Percentiles rank a stretch among this genome's conserved stretches.
Conservation (phyloP, 1,139 yeast species). For the Pichia kudriavzevii region DNA sequence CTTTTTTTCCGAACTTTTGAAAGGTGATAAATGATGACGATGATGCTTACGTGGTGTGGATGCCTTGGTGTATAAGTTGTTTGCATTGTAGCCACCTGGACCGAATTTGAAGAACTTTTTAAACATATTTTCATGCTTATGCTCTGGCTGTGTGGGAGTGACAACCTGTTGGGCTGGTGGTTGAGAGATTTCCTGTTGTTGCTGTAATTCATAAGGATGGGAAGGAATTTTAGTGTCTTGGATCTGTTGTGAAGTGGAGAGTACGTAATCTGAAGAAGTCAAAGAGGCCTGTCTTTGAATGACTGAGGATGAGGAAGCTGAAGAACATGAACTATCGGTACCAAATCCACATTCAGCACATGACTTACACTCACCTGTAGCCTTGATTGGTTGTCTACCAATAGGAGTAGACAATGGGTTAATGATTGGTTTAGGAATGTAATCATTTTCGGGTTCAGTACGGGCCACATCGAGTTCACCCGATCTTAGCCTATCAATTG, state of each 20-base stretch:
- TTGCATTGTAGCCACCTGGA: constrained; percentile 14
- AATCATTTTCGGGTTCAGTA: constrained; percentile 23
- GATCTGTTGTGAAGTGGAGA: neutral
- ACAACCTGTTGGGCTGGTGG: too few species aligned
- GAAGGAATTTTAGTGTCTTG: neutral
- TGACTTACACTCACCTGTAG: constrained; percentile 19
- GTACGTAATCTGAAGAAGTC: constrained; percentile 4
- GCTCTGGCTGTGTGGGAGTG: constrained; percentile 8
- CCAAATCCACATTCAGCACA: constrained; percentile 26
- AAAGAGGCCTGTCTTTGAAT: constrained; percentile 1
- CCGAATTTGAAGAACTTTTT: constrained; percentile 16
- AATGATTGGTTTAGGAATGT: constrained; percentile 14
- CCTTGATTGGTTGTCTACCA: constrained; percentile 5
- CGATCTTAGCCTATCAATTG: constrained; percentile 22
- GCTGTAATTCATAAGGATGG: neutral
- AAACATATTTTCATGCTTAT: constrained; percentile 13
- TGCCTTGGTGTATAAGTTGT: constrained; percentile 1
- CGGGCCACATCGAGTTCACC: constrained; percentile 22
- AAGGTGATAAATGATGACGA: constrained; percentile 11
- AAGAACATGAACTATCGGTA: constrained; percentile 9
- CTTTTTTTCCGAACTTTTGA: constrained; percentile 3
- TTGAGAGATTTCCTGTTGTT: constrained; percentile 5
- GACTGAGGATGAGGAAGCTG: neutral
- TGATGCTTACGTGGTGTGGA: constrained; percentile 3
- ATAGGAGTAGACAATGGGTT: constrained; percentile 1